A percentile compares a stretch with the other conserved stretches of the same genome.
phyloP scores from a whole-genome alignment of 495 filamentous ascomycete genomes.

The Xylaria flabelliformis region DNA sequence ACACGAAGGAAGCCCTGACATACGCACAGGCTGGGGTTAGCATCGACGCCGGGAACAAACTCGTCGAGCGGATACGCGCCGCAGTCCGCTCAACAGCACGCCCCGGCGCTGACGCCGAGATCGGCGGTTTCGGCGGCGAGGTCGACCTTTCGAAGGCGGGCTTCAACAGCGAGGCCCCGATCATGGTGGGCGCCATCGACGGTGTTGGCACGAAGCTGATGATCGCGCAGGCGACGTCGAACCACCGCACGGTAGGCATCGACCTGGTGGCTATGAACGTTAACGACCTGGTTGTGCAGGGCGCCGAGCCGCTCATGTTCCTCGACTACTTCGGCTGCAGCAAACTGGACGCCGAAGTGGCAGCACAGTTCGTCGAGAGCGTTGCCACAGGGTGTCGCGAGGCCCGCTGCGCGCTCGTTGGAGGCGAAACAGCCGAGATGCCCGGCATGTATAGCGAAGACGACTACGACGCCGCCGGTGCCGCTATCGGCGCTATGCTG shows the following conservation, averaged over 20 bases:
- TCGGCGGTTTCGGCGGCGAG: slow-evolving; percentile 93
- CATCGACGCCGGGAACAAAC: slow-evolving; percentile 88
- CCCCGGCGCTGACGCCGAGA: slow-evolving; percentile 85
- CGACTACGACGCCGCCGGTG: slow-evolving; percentile 90
- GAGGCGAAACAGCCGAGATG: slow-evolving; percentile 98
- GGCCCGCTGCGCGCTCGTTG: slow-evolving; percentile 86
- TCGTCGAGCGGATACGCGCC: slow-evolving; percentile 87
- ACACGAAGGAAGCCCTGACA: slow-evolving; percentile 68
- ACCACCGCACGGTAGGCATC: slow-evolving; percentile 92
- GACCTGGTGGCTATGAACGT: slow-evolving; percentile 99
- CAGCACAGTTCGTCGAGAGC: slow-evolving; percentile 82
- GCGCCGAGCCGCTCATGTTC: slow-evolving; percentile 92
- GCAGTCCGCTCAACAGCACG: slow-evolving; percentile 79
- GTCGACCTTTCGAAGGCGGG: slow-evolving; percentile 81
- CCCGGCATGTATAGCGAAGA: slow-evolving; percentile 83
- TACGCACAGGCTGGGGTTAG: slow-evolving; percentile 94
- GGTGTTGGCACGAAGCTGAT: slow-evolving; percentile 97
- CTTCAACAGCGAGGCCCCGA: slow-evolving; percentile 70
- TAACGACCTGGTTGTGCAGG: slow-evolving; percentile 95
- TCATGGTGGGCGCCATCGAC: slow-evolving; percentile 89
- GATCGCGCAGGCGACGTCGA: slow-evolving; percentile 84
- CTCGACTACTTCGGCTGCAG: slow-evolving; percentile 95
- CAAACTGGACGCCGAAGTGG: slow-evolving; percentile 77
- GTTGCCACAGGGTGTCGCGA: slow-evolving; percentile 83
- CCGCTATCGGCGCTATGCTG: slow-evolving; percentile 81